A percentile compares a stretch with the other conserved stretches of the same genome.
These are phyloP conservation scores for Daldinia eschscholtzii DNA, from an alignment of 2,329 filamentous ascomycete genomes.

Conservation along the genomic window DNA sequence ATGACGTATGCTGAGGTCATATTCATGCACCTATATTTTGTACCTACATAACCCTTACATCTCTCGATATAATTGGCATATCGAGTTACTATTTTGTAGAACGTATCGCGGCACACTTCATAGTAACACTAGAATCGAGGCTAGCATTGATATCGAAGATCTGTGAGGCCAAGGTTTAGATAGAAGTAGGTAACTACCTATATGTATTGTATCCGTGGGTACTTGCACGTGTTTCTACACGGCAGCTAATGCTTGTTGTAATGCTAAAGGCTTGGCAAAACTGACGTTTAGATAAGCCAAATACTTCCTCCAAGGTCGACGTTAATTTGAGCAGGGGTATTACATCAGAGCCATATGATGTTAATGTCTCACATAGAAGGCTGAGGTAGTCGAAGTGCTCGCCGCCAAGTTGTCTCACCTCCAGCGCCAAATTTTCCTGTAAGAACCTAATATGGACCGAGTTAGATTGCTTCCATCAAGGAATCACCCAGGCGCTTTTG, in stretches of 20 bases:
- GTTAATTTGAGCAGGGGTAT: neutral
- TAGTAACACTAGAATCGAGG: neutral
- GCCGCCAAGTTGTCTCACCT: neutral
- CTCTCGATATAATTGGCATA: slow-evolving; percentile 2
- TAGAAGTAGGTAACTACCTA: neutral
- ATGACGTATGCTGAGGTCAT: slow-evolving; percentile 48
- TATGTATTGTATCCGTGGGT: neutral
- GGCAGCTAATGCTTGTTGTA: slow-evolving; percentile 4
- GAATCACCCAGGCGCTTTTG: neutral
- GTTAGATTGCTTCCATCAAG: neutral
- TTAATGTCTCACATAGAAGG: neutral
- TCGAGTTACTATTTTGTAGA: neutral
- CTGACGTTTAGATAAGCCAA: slow-evolving; percentile 6
- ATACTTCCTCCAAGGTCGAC: neutral
- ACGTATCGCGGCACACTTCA: neutral
- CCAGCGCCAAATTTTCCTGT: neutral
- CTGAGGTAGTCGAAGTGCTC: neutral
- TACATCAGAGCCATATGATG: neutral
- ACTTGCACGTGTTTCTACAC: slow-evolving; percentile 1
- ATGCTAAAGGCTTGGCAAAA: slow-evolving; percentile 1
- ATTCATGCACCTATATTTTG: slow-evolving; percentile 17
- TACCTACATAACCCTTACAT: slow-evolving; percentile 16
- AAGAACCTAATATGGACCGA: neutral
- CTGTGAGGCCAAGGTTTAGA: neutral
- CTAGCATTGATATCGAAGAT: neutral